phyloP scores from a whole-genome alignment of 345 rosid species.

The Aurinia saxatilis region DNA sequence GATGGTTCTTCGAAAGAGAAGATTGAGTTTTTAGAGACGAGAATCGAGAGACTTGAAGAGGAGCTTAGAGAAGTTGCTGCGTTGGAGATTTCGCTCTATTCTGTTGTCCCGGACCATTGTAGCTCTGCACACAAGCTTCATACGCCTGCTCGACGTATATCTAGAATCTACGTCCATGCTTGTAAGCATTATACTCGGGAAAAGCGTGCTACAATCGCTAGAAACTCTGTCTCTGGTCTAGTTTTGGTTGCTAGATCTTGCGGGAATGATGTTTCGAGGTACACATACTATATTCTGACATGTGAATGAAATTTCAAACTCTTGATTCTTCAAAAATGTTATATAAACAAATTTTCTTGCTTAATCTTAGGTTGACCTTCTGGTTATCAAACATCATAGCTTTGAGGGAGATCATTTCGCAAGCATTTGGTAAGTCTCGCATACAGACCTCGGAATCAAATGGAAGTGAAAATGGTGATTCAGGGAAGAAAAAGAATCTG shows the following conservation, averaged over 20 bases:
- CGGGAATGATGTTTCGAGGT: constrained; percentile 92
- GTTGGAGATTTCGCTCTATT: constrained; percentile 81
- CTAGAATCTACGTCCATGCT: constrained; percentile 86
- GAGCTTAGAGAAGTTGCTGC: constrained; percentile 98
- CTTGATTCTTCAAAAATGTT: background rate
- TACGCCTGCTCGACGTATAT: constrained; percentile 89
- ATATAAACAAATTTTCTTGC: constrained; percentile 1
- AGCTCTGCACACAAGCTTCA: constrained; percentile 90
- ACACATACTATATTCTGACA: background rate
- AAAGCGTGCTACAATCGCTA: constrained; percentile 72
- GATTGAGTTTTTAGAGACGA: constrained; percentile 54
- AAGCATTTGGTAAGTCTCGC: constrained; percentile 63
- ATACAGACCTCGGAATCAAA: constrained; percentile 37
- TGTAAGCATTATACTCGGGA: constrained; percentile 67
- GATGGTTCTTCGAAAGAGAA: constrained; percentile 43
- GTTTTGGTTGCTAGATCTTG: constrained; percentile 80
- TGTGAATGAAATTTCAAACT: background rate
- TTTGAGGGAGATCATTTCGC: constrained; percentile 68
- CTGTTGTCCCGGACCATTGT: constrained; percentile 84
- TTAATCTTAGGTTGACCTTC: constrained; percentile 62
- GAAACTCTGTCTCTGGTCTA: constrained; percentile 77
- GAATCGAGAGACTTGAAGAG: constrained; percentile 79
- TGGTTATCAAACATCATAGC: constrained; percentile 88
- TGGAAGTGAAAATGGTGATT: constrained; percentile 19
- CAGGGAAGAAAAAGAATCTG: constrained; percentile 18